Conservation (phyloP, 2,329 filamentous ascomycete genomes). For the Aspergillus flavus region DNA sequence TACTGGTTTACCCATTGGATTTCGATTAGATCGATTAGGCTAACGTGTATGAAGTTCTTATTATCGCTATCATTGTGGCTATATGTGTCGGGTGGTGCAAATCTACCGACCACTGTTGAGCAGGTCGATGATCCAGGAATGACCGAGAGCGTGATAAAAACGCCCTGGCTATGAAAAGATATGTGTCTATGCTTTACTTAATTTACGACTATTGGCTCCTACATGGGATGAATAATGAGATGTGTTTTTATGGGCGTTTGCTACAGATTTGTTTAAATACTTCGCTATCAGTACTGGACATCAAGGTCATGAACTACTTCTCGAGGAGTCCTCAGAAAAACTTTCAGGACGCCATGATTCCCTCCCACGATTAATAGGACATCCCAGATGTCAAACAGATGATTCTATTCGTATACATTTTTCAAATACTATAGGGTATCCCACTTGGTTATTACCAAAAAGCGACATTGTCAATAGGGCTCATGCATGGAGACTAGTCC, state of each 20-base stretch:
- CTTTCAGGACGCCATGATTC: background rate
- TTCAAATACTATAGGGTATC: too few relatives aligned
- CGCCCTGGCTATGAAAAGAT: background rate
- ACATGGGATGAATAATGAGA: background rate
- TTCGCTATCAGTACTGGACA: too few relatives aligned
- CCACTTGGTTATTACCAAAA: too few relatives aligned
- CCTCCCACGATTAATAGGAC: too few relatives aligned
- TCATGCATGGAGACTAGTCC: too few relatives aligned
- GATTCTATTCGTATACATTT: too few relatives aligned
- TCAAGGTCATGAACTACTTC: too few relatives aligned
- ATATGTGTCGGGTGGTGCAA: conserved; percentile 11
- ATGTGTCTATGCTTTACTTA: background rate
- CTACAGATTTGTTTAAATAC: background rate
- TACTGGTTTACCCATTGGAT: background rate
- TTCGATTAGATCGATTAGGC: background rate
- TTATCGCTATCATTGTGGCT: conserved; percentile 13
- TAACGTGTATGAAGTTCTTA: conserved; percentile 9
- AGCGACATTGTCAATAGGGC: too few relatives aligned
- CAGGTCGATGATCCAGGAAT: background rate
- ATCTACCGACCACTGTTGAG: conserved; percentile 9
- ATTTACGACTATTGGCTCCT: background rate
- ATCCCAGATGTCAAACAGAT: too few relatives aligned
- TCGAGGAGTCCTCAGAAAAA: too few relatives aligned
- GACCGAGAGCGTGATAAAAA: background rate
- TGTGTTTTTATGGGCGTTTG: background rate